These are phyloP conservation scores for Agaricus sinodeliciosus DNA, from an alignment of 768 basidiomycete species.

Conservation along the genomic window DNA sequence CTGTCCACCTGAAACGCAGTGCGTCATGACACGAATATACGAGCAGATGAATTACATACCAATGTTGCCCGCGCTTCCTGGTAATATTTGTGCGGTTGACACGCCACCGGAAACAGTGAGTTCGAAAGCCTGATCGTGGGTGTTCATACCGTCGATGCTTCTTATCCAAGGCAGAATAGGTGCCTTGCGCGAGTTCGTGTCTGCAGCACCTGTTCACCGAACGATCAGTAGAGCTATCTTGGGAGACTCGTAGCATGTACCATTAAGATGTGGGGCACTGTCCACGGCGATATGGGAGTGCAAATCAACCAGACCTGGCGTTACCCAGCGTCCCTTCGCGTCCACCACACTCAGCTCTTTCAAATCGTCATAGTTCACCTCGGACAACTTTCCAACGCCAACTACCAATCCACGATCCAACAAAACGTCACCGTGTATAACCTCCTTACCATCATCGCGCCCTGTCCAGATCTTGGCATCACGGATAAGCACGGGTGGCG, in stretches of 20 bases:
- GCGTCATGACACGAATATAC: neutral
- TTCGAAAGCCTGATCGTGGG: conserved; percentile 58
- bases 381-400: conserved; percentile 37
- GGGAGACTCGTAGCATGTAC: conserved; percentile 15
- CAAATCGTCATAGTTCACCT: conserved; percentile 8
- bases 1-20: conserved; percentile 50
- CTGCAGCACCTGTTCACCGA: conserved; percentile 32
- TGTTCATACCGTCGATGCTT: conserved; percentile 68
- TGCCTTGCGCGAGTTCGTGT: conserved; percentile 49
- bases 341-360: conserved; percentile 37
- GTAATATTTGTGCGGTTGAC: conserved; percentile 70
- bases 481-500: conserved; percentile 45
- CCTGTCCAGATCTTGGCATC: conserved; percentile 84
- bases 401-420: conserved; percentile 60
- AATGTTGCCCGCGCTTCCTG: conserved; percentile 59
- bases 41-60: conserved; percentile 25
- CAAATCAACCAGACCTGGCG: conserved; percentile 39
- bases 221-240: neutral
- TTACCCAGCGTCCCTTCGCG: conserved; percentile 56
- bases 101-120: conserved; percentile 62
- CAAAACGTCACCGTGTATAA: conserved; percentile 53
- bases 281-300: conserved; percentile 36
- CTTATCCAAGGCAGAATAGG: conserved; percentile 58
- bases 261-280: conserved; percentile 24
- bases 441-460: conserved; percentile 43